Conservation (phyloP, 148 eudicot species). For the Rhododendron ferrugineum region DNA sequence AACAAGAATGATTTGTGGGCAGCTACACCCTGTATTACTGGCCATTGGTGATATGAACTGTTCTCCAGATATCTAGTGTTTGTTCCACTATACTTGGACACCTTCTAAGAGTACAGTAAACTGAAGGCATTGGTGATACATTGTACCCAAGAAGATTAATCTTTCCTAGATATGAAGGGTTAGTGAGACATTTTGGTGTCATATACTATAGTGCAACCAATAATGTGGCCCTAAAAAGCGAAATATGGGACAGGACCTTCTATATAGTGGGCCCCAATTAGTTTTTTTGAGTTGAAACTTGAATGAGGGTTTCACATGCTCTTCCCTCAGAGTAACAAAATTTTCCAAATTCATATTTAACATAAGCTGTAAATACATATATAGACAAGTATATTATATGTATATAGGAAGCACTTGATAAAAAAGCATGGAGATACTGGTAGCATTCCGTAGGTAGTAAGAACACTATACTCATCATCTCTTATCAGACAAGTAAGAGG, state of each 20-base stretch:
- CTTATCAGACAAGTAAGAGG: neutral
- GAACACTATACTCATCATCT: neutral
- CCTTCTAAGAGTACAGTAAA: neutral
- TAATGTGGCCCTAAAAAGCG: neutral
- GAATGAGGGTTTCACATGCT: neutral
- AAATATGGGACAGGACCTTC: neutral
- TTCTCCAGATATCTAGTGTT: neutral
- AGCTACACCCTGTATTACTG: neutral
- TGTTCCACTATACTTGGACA: neutral
- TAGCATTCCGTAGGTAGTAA: neutral
- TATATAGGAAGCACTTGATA: neutral
- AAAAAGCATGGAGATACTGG: neutral
- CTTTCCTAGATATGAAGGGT: neutral
- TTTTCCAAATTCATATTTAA: too few species aligned
- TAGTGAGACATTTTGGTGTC: neutral
- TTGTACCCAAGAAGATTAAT: neutral
- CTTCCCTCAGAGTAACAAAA: neutral
- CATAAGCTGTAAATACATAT: neutral
- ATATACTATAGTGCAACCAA: neutral
- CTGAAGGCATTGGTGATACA: neutral
- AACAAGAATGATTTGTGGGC: neutral
- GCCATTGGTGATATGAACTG: neutral
- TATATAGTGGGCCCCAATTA: neutral
- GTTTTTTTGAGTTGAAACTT: neutral
- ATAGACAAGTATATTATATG: neutral